Conservation (phyloP, 768 basidiomycete species). For the Kwoniella bestiolae region DNA sequence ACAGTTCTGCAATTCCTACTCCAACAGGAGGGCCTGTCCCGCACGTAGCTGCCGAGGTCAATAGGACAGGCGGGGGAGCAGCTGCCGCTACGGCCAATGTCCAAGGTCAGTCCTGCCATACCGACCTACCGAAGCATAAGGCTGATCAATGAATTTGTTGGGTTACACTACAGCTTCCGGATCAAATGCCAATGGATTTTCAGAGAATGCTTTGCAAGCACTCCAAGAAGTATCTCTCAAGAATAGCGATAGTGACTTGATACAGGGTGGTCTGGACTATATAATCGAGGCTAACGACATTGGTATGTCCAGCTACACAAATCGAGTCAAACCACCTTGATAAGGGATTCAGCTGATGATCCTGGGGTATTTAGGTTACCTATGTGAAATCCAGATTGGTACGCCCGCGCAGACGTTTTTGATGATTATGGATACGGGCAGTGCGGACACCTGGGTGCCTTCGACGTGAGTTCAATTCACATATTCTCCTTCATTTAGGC, state of each 20-base stretch:
- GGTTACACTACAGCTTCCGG: constrained; percentile 21
- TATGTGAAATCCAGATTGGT: constrained; percentile 66
- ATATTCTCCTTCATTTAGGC: too few species aligned
- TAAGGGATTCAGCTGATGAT: too few species aligned
- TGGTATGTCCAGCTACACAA: constrained; percentile 56
- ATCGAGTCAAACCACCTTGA: too few species aligned
- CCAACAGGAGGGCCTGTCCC: not conserved
- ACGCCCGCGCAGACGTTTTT: constrained; percentile 66
- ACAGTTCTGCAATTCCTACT: not conserved
- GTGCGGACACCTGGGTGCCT: constrained; percentile 69
- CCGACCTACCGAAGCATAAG: not conserved
- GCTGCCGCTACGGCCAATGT: constrained; percentile 14
- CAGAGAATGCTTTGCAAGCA: constrained; percentile 18
- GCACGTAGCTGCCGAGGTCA: not conserved
- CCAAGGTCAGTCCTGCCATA: constrained; percentile 1
- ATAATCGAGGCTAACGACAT: constrained; percentile 64
- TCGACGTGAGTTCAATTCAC: constrained; percentile 22
- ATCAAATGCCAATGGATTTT: constrained; percentile 36
- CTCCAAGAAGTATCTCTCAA: constrained; percentile 15
- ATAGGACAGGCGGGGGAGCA: not conserved
- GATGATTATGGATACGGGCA: constrained; percentile 73
- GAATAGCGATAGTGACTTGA: constrained; percentile 13
- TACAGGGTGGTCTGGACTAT: constrained; percentile 28
- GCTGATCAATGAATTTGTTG: not conserved
- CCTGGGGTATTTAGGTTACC: too few species aligned